Base-by-base conservation (phyloP, 345 rosid genomes). In the Arabidopsis arenosa region DNA sequence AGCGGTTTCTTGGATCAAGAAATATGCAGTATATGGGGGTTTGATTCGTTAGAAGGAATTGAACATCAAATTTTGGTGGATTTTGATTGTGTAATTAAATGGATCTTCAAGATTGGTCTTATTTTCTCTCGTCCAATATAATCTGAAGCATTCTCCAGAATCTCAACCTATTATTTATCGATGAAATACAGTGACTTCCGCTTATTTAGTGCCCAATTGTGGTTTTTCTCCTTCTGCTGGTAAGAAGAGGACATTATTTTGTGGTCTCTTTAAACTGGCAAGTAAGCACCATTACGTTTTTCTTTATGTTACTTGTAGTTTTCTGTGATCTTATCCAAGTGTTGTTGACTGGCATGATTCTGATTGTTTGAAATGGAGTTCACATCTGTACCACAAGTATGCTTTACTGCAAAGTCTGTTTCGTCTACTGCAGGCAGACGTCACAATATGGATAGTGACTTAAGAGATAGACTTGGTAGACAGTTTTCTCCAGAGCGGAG, bases 401-500 rank as follows among this genome's bases (percentile, higher is more conserved):
- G 59, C 74, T 80, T 56, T 61, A 72, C 74, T 72, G 81, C 70
- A 78, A 76, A 55, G 74, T 78, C 45, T 63, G 41, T 64, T 68
- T 60, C 14, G 53, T 69, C 74, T 56, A n/a, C 68, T 82, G 74
- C 86, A 96, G 99, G 90, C 68, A 85, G 85, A 78, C 79, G 78
- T 36, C 88, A 81, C 76, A 60, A 80, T 84, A 75, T 84, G 59
- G 90, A 81, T 78, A 77, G 80, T 79, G 98, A 96, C 83, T 83
- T 93, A 82, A 89, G 99, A 83, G 81, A 83, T 82, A 93, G 79
- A 77, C 91, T 91, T 84, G 96, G 86, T 65, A 84, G 83, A 76
- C 94, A 89, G 69, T 77, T 73, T 71, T 93, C 96, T 78, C 91
- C 92, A 14, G 81, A 72, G 78, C 79, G 64, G 72, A 89, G 84